Evolutionary conservation across 176 grass and related monocot species (phyloP).

Genomic region (Typha latifolia): DNA sequence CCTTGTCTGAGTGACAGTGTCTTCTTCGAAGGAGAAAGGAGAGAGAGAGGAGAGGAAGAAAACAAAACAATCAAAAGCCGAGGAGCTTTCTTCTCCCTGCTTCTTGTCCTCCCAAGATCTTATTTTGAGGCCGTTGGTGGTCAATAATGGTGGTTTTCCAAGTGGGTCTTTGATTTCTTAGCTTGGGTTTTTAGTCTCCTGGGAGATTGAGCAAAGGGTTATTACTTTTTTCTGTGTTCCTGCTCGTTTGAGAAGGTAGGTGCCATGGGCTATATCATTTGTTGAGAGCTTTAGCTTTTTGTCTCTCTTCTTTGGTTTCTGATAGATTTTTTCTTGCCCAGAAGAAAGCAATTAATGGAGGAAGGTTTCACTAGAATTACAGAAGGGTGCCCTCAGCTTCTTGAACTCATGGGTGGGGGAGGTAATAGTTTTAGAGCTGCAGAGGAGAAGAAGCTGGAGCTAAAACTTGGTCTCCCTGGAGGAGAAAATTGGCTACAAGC

Average conservation of each 20-base stretch:
- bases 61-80: neutral
- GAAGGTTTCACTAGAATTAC: constrained; percentile 20
- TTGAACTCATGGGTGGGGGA: constrained; percentile 2
- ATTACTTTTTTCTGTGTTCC: too few species aligned
- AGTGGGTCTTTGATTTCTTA: neutral
- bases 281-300: neutral
- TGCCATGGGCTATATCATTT: neutral
- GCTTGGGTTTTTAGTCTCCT: neutral
- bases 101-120: neutral
- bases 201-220: neutral
- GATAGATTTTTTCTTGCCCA: constrained; percentile 2
- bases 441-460: constrained; percentile 43
- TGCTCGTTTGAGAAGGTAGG: neutral
- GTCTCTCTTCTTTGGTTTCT: neutral
- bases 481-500: constrained; percentile 4
- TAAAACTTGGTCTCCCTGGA: constrained; percentile 51
- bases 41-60: neutral
- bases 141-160: neutral
- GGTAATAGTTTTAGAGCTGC: neutral
- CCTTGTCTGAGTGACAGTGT: constrained; percentile 4
- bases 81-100: neutral
- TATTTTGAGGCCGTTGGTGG: neutral
- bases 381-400: constrained; percentile 8
- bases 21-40: neutral
- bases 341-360: neutral